Evolutionary conservation across 768 basidiomycete genomes (phyloP).

Genomic region (Cantharellus cinnabarinus): DNA sequence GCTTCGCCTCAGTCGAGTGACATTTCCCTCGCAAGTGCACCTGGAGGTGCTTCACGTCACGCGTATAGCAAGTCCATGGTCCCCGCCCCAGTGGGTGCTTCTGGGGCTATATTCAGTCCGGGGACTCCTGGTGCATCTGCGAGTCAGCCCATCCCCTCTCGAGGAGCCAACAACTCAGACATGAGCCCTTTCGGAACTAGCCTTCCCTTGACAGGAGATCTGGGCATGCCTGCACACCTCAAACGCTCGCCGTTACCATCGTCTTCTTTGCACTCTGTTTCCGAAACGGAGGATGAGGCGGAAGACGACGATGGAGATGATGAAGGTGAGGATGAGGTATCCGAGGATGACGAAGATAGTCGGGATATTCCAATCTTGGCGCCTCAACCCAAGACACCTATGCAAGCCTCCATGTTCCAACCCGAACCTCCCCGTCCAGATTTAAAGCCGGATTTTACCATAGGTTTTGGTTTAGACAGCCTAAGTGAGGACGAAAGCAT

Average conservation of each 20-base stretch:
- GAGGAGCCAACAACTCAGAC: background rate
- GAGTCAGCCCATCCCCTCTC: background rate
- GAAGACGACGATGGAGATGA: slow-evolving; percentile 7
- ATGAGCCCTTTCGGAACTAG: background rate
- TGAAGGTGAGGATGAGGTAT: slow-evolving; percentile 3
- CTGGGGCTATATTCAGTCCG: slow-evolving; percentile 17
- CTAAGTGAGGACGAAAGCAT: slow-evolving; percentile 44
- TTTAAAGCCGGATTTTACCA: slow-evolving; percentile 38
- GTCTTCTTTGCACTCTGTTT: slow-evolving; percentile 4
- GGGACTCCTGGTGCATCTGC: background rate
- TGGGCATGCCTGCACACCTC: background rate
- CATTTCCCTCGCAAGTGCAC: slow-evolving; percentile 29
- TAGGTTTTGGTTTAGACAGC: slow-evolving; percentile 65
- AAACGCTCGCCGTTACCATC: background rate
- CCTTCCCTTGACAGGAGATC: background rate
- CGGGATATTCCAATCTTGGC: slow-evolving; percentile 4
- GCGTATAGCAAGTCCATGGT: slow-evolving; percentile 58
- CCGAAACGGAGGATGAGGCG: slow-evolving; percentile 6
- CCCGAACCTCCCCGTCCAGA: background rate
- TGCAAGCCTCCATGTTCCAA: background rate
- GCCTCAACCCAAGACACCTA: slow-evolving; percentile 4
- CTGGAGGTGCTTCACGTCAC: slow-evolving; percentile 19
- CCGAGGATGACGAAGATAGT: background rate
- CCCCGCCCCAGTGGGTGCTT: slow-evolving; percentile 19
- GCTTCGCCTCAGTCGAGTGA: slow-evolving; percentile 19